Conservation (phyloP, 106 monocot genomes). For the Dioscorea zingiberensis region DNA sequence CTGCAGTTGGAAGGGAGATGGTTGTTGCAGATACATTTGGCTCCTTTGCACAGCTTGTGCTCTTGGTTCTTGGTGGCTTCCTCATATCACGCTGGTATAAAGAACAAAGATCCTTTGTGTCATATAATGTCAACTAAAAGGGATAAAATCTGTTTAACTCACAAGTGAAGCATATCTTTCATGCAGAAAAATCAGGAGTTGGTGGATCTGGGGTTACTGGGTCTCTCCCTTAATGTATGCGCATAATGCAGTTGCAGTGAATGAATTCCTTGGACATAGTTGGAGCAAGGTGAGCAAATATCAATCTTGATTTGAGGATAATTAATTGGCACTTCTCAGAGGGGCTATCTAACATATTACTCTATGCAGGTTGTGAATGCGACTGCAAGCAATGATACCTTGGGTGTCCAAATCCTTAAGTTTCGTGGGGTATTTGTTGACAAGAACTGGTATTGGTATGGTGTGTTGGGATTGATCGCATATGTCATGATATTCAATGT, state of each 20-base stretch:
- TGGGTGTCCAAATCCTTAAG: constrained; percentile 46
- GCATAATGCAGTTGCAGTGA: constrained; percentile 69
- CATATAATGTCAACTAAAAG: no score
- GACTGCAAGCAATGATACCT: constrained; percentile 2
- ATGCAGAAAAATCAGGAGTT: constrained; percentile 49
- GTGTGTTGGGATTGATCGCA: constrained; percentile 48
- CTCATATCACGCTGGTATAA: neutral
- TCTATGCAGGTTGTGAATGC: constrained; percentile 20
- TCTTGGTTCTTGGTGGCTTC: constrained; percentile 1
- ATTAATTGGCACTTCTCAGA: no score
- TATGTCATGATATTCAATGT: constrained; percentile 56
- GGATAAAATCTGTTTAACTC: no score
- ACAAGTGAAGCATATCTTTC: neutral
- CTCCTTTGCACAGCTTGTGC: neutral
- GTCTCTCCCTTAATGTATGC: constrained; percentile 84
- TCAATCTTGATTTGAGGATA: neutral
- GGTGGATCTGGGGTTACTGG: constrained; percentile 92
- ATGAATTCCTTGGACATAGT: constrained; percentile 70
- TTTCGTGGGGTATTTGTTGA: constrained; percentile 57
- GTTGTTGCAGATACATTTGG: constrained; percentile 17
- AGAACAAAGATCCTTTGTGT: neutral
- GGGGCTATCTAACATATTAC: no score
- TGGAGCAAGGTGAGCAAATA: constrained; percentile 36
- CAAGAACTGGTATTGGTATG: constrained; percentile 76
- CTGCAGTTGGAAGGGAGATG: constrained; percentile 22